A percentile compares a stretch with the other conserved stretches of the same genome.
These are phyloP conservation scores for Alternaria tenuissima DNA, from an alignment of 2,329 filamentous ascomycete species.

Conservation along the genomic window DNA sequence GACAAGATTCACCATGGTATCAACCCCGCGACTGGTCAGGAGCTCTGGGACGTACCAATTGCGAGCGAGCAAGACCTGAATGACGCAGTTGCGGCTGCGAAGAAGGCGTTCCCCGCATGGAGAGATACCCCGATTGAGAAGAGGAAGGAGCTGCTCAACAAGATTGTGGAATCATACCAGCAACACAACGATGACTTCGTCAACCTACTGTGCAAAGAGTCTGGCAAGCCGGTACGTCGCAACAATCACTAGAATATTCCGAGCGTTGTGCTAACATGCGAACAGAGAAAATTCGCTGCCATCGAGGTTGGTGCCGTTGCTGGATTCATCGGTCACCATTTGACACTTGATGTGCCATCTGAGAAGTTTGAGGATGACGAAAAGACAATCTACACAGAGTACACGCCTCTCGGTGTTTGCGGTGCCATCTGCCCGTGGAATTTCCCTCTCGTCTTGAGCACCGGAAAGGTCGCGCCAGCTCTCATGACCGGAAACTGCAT, in stretches of 20 bases:
- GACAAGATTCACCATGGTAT: constrained; percentile 55
- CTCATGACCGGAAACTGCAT: constrained; percentile 65
- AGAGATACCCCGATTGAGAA: constrained; percentile 43
- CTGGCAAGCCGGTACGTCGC: constrained; percentile 47
- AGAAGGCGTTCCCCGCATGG: constrained; percentile 60
- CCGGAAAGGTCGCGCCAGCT: constrained; percentile 65
- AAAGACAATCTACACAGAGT: constrained; percentile 57
- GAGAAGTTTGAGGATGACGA: constrained; percentile 56
- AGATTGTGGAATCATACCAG: constrained; percentile 36
- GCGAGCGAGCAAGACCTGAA: constrained; percentile 60
- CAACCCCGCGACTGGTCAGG: constrained; percentile 61
- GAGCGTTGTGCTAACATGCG: constrained; percentile 12
- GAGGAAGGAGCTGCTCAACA: constrained; percentile 43
- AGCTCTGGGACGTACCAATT: constrained; percentile 62
- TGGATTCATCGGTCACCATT: constrained; percentile 51
- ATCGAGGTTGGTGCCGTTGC: constrained; percentile 50
- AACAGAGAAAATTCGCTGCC: constrained; percentile 52
- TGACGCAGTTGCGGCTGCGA: constrained; percentile 58
- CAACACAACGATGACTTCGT: constrained; percentile 42
- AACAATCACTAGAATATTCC: too few species aligned
- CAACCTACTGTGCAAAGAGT: constrained; percentile 46
- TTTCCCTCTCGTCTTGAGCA: constrained; percentile 62
- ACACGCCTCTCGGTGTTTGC: constrained; percentile 58
- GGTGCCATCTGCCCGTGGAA: constrained; percentile 55
- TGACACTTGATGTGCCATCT: constrained; percentile 43